These are phyloP conservation scores for Pochonia chlamydosporia DNA, from an alignment of 2,329 filamentous ascomycete species.

Conservation along the genomic window DNA sequence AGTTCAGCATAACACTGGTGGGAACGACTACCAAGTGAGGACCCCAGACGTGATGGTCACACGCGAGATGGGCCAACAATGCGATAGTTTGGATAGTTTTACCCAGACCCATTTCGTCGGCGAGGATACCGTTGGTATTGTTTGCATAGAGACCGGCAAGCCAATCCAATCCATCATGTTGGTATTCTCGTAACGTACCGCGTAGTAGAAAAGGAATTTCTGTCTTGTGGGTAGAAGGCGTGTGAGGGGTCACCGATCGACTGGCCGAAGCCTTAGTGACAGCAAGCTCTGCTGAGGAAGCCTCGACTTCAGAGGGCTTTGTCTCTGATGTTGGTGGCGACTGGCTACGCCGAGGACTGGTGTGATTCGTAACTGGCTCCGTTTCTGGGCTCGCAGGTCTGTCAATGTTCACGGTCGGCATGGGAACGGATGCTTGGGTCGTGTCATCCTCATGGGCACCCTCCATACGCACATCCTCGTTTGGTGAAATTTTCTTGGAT, in stretches of 20 bases:
- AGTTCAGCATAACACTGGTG: conserved; percentile 97
- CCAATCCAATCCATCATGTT: conserved; percentile 97
- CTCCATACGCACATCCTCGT: conserved; percentile 1
- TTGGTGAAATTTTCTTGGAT: not conserved
- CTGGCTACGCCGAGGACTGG: conserved; percentile 39
- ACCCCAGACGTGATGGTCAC: conserved; percentile 87
- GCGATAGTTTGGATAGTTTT: conserved; percentile 99
- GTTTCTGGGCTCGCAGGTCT: conserved; percentile 35
- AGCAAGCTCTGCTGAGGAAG: conserved; percentile 30
- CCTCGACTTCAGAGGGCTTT: conserved; percentile 44
- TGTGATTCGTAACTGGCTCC: conserved; percentile 35
- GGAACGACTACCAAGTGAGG: conserved; percentile 94
- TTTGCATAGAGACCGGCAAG: conserved; percentile 87
- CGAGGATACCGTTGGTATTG: conserved; percentile 90
- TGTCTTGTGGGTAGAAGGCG: conserved; percentile 48
- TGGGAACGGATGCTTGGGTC: not conserved
- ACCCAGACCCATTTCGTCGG: conserved; percentile 96
- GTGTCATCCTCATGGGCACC: conserved; percentile 1
- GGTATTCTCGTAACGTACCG: conserved; percentile 88
- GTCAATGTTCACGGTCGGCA: conserved; percentile 10
- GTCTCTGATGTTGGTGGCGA: conserved; percentile 45
- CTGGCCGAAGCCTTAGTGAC: conserved; percentile 22
- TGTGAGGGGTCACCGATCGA: conserved; percentile 27
- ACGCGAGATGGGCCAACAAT: conserved; percentile 84
- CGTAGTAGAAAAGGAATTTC: conserved; percentile 78